Percentiles rank a stretch among this genome's conserved stretches.
phyloP scores from a whole-genome alignment of 228 moss, liverwort and hornwort species.

The Sphagnum fallax region DNA sequence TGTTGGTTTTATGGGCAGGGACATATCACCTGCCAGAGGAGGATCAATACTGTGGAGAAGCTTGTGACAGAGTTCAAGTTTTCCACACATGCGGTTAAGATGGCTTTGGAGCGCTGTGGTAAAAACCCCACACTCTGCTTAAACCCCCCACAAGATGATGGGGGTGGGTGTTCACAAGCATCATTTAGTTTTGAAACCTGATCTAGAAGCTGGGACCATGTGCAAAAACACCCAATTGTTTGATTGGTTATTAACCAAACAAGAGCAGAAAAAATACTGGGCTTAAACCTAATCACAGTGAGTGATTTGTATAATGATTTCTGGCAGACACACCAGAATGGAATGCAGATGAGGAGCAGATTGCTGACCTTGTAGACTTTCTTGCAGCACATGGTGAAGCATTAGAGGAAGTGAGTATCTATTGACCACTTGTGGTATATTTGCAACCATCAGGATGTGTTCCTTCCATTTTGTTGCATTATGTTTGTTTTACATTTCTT shows the following conservation, averaged over 20 bases:
- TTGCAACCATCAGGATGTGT: no score
- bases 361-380: conserved; percentile 38
- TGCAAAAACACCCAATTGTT: neutral
- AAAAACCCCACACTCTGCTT: conserved; percentile 7
- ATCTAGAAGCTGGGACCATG: no score
- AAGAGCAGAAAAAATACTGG: no score
- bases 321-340: conserved; percentile 40
- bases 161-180: no score
- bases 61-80: conserved; percentile 24
- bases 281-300: no score
- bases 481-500: no score
- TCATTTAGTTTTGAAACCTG: no score
- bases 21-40: neutral
- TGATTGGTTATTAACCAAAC: no score
- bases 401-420: conserved; percentile 6
- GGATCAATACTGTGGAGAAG: conserved; percentile 31
- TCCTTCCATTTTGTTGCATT: no score
- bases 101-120: conserved; percentile 25
- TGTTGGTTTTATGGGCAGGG: conserved; percentile 5
- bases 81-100: conserved; percentile 20
- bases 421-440: no score
- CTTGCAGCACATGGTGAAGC: conserved; percentile 15
- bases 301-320: conserved; percentile 4
- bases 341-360: conserved; percentile 26
- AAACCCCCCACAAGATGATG: no score